Percentiles rank a stretch among this genome's conserved stretches.
These are phyloP conservation scores for Aspergillus avenaceus DNA, from an alignment of 495 filamentous ascomycete genomes.

Conservation along the genomic window DNA sequence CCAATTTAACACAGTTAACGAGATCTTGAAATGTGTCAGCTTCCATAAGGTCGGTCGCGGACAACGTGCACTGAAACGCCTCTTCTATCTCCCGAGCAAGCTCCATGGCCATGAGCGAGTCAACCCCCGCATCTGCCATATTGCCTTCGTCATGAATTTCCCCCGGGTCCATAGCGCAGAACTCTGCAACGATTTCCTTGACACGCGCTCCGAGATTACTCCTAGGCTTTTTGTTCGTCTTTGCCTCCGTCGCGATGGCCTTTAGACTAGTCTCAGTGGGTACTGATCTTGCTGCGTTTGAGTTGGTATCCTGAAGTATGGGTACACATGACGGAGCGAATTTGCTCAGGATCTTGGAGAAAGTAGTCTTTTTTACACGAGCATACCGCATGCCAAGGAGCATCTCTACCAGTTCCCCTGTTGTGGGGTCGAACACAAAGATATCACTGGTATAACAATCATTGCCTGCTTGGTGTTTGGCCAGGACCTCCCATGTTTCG, in stretches of 20 bases:
- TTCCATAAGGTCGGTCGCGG: slow-evolving; percentile 31
- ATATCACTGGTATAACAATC: slow-evolving; percentile 46
- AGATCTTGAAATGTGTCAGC: slow-evolving; percentile 21
- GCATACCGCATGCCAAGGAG: slow-evolving; percentile 49
- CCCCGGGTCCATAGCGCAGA: slow-evolving; percentile 39
- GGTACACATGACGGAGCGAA: slow-evolving; percentile 3
- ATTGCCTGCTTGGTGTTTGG: slow-evolving; percentile 27
- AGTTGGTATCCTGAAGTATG: background rate
- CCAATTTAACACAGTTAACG: slow-evolving; percentile 9
- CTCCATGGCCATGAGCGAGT: slow-evolving; percentile 55
- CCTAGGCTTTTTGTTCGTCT: background rate
- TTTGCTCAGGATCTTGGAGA: slow-evolving; percentile 31
- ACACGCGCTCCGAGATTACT: slow-evolving; percentile 9
- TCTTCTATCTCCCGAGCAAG: slow-evolving; percentile 46
- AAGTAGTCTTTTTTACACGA: slow-evolving; percentile 37
- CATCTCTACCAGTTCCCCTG: slow-evolving; percentile 38
- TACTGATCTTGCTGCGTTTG: background rate
- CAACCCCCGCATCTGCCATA: slow-evolving; percentile 49
- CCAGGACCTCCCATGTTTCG: slow-evolving; percentile 43
- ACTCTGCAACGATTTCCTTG: slow-evolving; percentile 13
- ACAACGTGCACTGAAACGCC: slow-evolving; percentile 35
- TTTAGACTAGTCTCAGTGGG: too few species aligned
- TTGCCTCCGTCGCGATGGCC: background rate
- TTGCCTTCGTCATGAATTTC: slow-evolving; percentile 36
- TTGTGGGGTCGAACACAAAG: slow-evolving; percentile 46